Percentiles rank a stretch among this genome's conserved stretches.
These are phyloP conservation scores for Trypanosoma rangeli DNA, from an alignment of 208 protist genomes.

Conservation along the genomic window DNA sequence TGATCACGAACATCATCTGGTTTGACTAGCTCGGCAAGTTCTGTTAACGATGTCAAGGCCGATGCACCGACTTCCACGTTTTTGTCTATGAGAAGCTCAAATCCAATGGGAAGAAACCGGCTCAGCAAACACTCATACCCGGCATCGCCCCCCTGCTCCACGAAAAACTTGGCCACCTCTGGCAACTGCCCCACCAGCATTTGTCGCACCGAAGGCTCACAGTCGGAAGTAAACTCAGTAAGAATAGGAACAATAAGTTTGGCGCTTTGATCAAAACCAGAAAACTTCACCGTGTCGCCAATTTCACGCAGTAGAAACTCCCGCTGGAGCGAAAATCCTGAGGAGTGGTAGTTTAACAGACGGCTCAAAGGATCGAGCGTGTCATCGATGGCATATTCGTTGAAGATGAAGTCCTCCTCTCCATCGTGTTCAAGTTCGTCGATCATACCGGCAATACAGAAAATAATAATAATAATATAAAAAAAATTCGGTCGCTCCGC, in stretches of 20 bases:
- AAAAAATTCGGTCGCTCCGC: neutral
- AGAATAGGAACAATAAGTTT: constrained; percentile 85
- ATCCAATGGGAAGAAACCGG: constrained; percentile 89
- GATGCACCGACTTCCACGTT: constrained; percentile 91
- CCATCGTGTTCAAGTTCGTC: constrained; percentile 58
- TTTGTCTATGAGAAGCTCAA: constrained; percentile 94
- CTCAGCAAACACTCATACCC: constrained; percentile 85
- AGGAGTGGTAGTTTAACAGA: constrained; percentile 86
- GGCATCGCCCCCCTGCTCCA: constrained; percentile 70
- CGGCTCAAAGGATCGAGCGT: constrained; percentile 85
- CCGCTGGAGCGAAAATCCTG: constrained; percentile 90
- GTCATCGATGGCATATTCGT: constrained; percentile 93
- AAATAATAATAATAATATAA: constrained; percentile 13
- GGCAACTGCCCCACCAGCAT: constrained; percentile 90
- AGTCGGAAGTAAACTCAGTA: constrained; percentile 82
- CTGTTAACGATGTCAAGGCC: constrained; percentile 81
- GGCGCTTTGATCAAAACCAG: constrained; percentile 82
- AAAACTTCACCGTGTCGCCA: constrained; percentile 73
- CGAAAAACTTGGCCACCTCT: constrained; percentile 72
- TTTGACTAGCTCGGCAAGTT: constrained; percentile 82
- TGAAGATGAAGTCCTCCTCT: constrained; percentile 93
- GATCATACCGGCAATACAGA: constrained; percentile 27
- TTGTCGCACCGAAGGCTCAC: constrained; percentile 90
- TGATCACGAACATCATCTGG: constrained; percentile 84
- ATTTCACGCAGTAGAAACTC: constrained; percentile 87